These are phyloP conservation scores for Guadua angustifolia DNA, from an alignment of 176 grass and related monocot species.

Conservation along the genomic window DNA sequence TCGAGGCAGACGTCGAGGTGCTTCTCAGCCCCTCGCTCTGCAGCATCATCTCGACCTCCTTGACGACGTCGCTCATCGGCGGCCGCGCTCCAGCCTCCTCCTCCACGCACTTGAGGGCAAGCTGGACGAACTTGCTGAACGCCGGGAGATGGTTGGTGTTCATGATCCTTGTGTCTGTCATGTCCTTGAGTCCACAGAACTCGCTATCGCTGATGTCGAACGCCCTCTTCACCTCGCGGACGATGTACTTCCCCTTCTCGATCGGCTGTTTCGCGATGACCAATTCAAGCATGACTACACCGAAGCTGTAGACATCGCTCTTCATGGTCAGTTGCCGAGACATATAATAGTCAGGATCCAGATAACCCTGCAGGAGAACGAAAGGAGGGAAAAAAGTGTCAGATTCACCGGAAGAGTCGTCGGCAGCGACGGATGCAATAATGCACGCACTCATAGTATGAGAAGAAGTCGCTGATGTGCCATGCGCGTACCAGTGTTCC, in stretches of 20 bases:
- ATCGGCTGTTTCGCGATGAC: slow-evolving; percentile 79
- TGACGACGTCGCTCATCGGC: slow-evolving; percentile 78
- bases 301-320: slow-evolving; percentile 97
- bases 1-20: slow-evolving; percentile 60
- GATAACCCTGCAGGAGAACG: slow-evolving; percentile 72
- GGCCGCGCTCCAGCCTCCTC: slow-evolving; percentile 61
- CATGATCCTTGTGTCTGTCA: slow-evolving; percentile 68
- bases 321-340: slow-evolving; percentile 88
- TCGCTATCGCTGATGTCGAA: slow-evolving; percentile 62
- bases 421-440: not conserved
- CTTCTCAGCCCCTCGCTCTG: slow-evolving; percentile 65
- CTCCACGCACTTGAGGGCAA: slow-evolving; percentile 72
- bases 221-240: slow-evolving; percentile 63
- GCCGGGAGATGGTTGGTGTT: slow-evolving; percentile 61
- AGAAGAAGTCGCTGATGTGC: not conserved
- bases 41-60: slow-evolving; percentile 89
- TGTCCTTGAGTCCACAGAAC: slow-evolving; percentile 74
- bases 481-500: slow-evolving; percentile 67
- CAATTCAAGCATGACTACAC: slow-evolving; percentile 94
- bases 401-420: slow-evolving; percentile 3
- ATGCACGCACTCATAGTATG: not conserved
- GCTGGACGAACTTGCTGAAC: slow-evolving; percentile 75
- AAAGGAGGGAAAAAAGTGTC: not conserved
- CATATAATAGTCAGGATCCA: slow-evolving; percentile 96
- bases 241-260: slow-evolving; percentile 88